Percentiles rank a stretch among this genome's conserved stretches.
phyloP scores from a whole-genome alignment of 768 basidiomycete genomes.

The Omphalotus guepiniiformis region DNA sequence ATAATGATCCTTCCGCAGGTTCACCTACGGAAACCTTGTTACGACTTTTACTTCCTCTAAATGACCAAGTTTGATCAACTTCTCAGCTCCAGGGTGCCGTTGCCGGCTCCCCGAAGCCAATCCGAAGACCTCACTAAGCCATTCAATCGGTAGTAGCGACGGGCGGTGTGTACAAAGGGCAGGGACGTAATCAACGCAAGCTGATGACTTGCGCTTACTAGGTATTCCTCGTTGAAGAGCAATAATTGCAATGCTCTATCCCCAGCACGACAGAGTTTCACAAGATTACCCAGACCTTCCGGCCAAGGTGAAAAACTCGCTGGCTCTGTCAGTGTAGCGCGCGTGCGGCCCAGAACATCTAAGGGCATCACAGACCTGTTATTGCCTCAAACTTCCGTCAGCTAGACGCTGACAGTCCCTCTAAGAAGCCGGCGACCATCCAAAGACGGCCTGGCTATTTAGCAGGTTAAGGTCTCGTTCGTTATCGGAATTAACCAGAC shows the following conservation, averaged over 20 bases:
- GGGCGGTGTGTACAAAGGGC: conserved; percentile 89
- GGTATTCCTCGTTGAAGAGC: conserved; percentile 90
- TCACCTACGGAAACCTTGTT: conserved; percentile 82
- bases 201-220: conserved; percentile 87
- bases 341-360: conserved; percentile 88
- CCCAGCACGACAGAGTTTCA: conserved; percentile 79
- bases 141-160: conserved; percentile 90
- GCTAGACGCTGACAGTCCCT: conserved; percentile 80
- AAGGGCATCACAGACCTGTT: conserved; percentile 91
- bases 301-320: conserved; percentile 75
- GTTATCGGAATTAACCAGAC: conserved; percentile 97
- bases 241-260: conserved; percentile 91
- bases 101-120: conserved; percentile 61
- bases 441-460: conserved; percentile 78
- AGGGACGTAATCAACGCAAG: conserved; percentile 88
- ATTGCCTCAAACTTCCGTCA: conserved; percentile 86
- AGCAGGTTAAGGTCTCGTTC: conserved; percentile 93
- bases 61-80: conserved; percentile 77
- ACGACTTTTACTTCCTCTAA: conserved; percentile 84
- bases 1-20: conserved; percentile 78
- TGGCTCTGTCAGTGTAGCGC: conserved; percentile 88
- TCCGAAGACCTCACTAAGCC: conserved; percentile 86
- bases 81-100: conserved; percentile 41
- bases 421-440: conserved; percentile 80
- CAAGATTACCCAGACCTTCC: conserved; percentile 73